Conservation (phyloP, 164 flowering plant species). For the Aristolochia contorta region DNA sequence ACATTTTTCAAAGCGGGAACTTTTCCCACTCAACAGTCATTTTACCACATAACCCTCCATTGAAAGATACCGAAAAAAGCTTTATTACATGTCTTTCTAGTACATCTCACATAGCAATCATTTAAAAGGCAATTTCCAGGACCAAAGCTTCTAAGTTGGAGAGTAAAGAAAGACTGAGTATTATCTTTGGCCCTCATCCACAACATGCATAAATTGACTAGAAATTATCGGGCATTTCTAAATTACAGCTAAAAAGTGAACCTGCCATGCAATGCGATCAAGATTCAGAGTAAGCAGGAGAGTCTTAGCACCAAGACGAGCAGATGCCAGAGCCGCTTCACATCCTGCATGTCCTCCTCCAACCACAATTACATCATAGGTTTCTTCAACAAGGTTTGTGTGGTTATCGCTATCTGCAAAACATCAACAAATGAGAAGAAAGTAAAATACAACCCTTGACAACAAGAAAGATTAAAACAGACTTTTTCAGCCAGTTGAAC, state of each 20-base stretch:
- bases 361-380: constrained; percentile 88
- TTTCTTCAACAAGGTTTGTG: constrained; percentile 38
- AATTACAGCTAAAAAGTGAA: constrained; percentile 10
- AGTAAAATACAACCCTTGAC: not conserved
- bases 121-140: no score
- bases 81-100: no score
- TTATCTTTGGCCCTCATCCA: not conserved
- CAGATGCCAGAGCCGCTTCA: constrained; percentile 96
- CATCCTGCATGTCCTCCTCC: constrained; percentile 99
- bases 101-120: no score
- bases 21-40: no score
- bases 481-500: not conserved
- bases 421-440: not conserved
- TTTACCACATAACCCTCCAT: no score
- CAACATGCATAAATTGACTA: not conserved
- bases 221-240: not conserved
- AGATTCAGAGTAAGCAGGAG: constrained; percentile 90
- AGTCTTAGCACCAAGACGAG: constrained; percentile 92
- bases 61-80: no score
- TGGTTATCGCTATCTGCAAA: constrained; percentile 22
- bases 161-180: not conserved
- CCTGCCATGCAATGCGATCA: constrained; percentile 99
- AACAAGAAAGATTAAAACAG: not conserved
- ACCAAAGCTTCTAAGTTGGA: no score
- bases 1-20: no score